These are phyloP conservation scores for Candida succiphila DNA, from an alignment of 805 yeast genomes.

Conservation along the genomic window DNA sequence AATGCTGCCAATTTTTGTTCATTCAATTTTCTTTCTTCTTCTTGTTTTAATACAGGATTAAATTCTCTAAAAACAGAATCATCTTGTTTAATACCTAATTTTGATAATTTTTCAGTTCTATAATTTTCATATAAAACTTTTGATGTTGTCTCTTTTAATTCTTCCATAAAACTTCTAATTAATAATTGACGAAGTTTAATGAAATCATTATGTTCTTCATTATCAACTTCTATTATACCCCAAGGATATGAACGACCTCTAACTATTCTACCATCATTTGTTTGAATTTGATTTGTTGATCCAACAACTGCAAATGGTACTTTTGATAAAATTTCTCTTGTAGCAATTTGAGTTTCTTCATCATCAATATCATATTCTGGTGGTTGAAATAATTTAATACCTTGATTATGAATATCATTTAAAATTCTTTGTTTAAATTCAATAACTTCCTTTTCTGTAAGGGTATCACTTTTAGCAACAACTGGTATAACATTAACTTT, in stretches of 20 bases:
- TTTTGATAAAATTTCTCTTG: slow-evolving; percentile 54
- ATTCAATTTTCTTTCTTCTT: slow-evolving; percentile 87
- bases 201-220: slow-evolving; percentile 89
- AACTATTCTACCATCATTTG: slow-evolving; percentile 65
- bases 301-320: slow-evolving; percentile 95
- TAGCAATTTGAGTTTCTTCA: slow-evolving; percentile 64
- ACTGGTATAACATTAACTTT: slow-evolving; percentile 92
- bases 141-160: slow-evolving; percentile 78
- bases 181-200: slow-evolving; percentile 79
- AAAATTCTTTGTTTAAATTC: slow-evolving; percentile 69
- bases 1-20: slow-evolving; percentile 89
- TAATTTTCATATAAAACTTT: slow-evolving; percentile 76
- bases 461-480: slow-evolving; percentile 89
- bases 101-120: slow-evolving; percentile 70
- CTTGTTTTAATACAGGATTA: slow-evolving; percentile 86
- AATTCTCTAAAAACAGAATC: slow-evolving; percentile 87
- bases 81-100: slow-evolving; percentile 88
- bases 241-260: slow-evolving; percentile 95
- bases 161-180: slow-evolving; percentile 87
- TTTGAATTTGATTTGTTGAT: slow-evolving; percentile 63
- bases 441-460: slow-evolving; percentile 76
- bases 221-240: slow-evolving; percentile 95
- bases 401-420: slow-evolving; percentile 67
- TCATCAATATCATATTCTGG: slow-evolving; percentile 67
- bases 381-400: slow-evolving; percentile 71